Conservation (phyloP, 257 asterid genomes). For the Cinchona pubescens region DNA sequence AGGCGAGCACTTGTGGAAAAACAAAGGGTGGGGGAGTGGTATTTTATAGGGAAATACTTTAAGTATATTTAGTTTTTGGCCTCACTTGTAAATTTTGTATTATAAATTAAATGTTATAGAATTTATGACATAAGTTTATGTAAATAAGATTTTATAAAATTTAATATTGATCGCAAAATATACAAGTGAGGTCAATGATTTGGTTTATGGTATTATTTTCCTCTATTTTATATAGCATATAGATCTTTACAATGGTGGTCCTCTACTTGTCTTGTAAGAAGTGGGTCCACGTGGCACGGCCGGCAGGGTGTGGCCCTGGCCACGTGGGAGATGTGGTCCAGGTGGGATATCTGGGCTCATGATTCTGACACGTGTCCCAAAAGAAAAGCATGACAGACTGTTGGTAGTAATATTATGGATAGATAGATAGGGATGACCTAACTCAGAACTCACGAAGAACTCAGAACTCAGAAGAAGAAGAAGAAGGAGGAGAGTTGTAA, state of each 20-base stretch:
- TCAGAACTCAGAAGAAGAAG: background rate
- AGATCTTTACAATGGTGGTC: conserved; percentile 50
- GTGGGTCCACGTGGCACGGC: conserved; percentile 55
- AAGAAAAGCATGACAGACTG: conserved; percentile 44
- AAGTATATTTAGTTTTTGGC: too few species aligned
- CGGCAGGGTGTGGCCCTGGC: conserved; percentile 63
- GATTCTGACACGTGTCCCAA: conserved; percentile 33
- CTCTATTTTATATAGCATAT: too few species aligned
- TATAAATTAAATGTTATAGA: too few species aligned
- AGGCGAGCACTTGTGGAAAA: conserved; percentile 15
- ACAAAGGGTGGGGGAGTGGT: conserved; percentile 16
- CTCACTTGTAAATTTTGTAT: too few species aligned
- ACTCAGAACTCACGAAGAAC: background rate
- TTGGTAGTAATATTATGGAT: too few species aligned
- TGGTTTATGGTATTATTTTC: too few species aligned
- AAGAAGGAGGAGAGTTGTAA: too few species aligned
- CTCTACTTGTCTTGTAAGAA: conserved; percentile 29
- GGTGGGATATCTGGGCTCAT: conserved; percentile 25
- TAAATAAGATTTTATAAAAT: too few species aligned
- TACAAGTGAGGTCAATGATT: too few species aligned
- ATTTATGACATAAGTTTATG: too few species aligned
- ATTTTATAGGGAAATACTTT: too few species aligned
- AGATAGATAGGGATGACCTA: background rate
- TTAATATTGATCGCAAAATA: too few species aligned
- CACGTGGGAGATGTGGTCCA: conserved; percentile 93